phyloP scores from a whole-genome alignment of 768 basidiomycete species.

The Leccinum disarticulatum region DNA sequence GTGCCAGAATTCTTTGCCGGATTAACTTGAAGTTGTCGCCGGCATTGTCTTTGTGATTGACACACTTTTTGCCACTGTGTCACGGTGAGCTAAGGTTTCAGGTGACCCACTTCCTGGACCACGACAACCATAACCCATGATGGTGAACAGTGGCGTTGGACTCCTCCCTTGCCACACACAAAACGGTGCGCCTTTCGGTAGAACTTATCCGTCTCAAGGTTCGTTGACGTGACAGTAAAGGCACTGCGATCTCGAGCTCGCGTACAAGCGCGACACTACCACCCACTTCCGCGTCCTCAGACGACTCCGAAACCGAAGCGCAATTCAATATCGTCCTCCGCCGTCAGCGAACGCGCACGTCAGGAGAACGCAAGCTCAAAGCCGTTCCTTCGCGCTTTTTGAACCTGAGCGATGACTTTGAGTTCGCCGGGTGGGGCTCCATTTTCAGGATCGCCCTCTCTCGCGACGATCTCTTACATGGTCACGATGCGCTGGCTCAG shows the following conservation, averaged over 20 bases:
- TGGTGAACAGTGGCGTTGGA: neutral
- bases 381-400: conserved; percentile 58
- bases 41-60: too few relatives aligned
- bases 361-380: conserved; percentile 40
- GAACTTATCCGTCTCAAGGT: neutral
- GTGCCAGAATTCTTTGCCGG: too few relatives aligned
- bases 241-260: neutral
- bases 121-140: too few relatives aligned
- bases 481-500: conserved; percentile 34
- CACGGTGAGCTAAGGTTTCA: too few relatives aligned
- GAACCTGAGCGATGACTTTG: conserved; percentile 61
- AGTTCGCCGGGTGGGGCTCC: conserved; percentile 74
- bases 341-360: conserved; percentile 52
- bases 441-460: conserved; percentile 47
- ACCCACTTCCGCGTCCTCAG: conserved; percentile 39
- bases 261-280: conserved; percentile 22
- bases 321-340: conserved; percentile 60
- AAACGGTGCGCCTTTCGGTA: conserved; percentile 6
- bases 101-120: too few relatives aligned
- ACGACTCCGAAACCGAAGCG: conserved; percentile 36
- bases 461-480: conserved; percentile 37
- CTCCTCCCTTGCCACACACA: neutral
- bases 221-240: conserved; percentile 5
- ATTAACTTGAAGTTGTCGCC: too few relatives aligned
- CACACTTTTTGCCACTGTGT: too few relatives aligned